Conservation (phyloP, 2,329 filamentous ascomycete species). For the Apiospora hydei region DNA sequence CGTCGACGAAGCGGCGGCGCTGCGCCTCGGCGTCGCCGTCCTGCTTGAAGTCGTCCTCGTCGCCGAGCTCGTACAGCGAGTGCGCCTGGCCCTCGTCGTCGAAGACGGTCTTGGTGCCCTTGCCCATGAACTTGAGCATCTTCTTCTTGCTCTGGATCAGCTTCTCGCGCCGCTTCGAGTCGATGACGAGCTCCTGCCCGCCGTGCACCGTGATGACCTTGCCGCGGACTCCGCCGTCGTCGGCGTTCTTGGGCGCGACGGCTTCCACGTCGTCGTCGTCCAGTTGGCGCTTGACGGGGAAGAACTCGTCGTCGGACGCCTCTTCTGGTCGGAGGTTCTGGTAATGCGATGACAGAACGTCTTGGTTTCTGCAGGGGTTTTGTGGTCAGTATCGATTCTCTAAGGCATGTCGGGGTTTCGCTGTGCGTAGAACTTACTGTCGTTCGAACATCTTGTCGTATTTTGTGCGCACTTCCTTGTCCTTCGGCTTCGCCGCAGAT, state of each 20-base stretch:
- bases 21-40: constrained; percentile 80
- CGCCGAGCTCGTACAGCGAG: constrained; percentile 85
- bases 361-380: constrained; percentile 74
- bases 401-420: not conserved
- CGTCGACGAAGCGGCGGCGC: constrained; percentile 77
- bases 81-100: constrained; percentile 91
- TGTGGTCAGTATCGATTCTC: not conserved
- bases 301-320: constrained; percentile 76
- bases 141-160: constrained; percentile 95
- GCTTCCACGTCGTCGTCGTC: constrained; percentile 70
- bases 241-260: constrained; percentile 45
- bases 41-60: constrained; percentile 80
- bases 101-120: constrained; percentile 84
- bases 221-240: constrained; percentile 47
- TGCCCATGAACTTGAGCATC: constrained; percentile 87
- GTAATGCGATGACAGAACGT: constrained; percentile 94
- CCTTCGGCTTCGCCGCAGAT: constrained; percentile 63
- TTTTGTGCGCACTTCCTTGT: constrained; percentile 86
- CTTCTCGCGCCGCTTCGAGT: constrained; percentile 95
- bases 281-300: constrained; percentile 88
- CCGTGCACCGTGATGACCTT: constrained; percentile 73
- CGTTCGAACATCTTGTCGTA: constrained; percentile 98
- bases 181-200: constrained; percentile 79
- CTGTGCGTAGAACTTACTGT: constrained; percentile 7
- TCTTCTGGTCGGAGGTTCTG: constrained; percentile 79